A percentile compares a stretch with the other conserved stretches of the same genome.
phyloP scores from a whole-genome alignment of 352 stramenopile species.

The Phytophthora lateralis region DNA sequence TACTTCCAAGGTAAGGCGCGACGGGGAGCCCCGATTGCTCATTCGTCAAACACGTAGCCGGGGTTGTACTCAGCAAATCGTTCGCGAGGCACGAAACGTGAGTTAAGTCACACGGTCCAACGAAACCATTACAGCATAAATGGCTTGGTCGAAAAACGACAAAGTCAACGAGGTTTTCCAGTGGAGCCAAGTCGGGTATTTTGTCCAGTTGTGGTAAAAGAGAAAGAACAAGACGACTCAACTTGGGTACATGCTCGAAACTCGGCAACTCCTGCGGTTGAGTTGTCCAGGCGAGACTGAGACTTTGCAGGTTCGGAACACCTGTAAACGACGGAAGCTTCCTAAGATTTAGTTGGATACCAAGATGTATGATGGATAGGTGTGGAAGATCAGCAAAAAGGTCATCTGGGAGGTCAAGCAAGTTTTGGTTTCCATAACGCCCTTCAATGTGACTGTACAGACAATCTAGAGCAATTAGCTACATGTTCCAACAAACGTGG shows the following conservation, averaged over 20 bases:
- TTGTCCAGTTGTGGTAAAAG: background rate
- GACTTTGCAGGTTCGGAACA: slow-evolving; percentile 2
- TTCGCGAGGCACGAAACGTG: background rate
- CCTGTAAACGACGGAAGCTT: slow-evolving; percentile 6
- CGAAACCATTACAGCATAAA: slow-evolving; percentile 15
- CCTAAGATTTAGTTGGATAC: background rate
- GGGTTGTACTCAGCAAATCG: background rate
- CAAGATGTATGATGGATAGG: slow-evolving; percentile 4
- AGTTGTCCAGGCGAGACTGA: slow-evolving; percentile 1
- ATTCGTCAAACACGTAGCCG: slow-evolving; percentile 7
- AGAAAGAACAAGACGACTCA: background rate
- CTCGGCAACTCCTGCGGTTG: background rate
- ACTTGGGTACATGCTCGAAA: slow-evolving; percentile 1
- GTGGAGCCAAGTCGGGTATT: slow-evolving; percentile 9
- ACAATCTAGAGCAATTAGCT: background rate
- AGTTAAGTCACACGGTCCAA: slow-evolving; percentile 3
- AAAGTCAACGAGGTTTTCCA: slow-evolving; percentile 8
- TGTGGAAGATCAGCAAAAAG: slow-evolving; percentile 13
- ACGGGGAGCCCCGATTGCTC: background rate
- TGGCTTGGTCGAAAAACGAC: slow-evolving; percentile 3
- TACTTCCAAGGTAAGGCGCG: slow-evolving; percentile 6
- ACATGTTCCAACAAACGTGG: too few species aligned
- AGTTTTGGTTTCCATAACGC: slow-evolving; percentile 1
- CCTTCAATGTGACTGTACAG: slow-evolving; percentile 11
- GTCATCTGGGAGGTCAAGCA: slow-evolving; percentile 4